These are phyloP conservation scores for Diaporthe batatas DNA, from an alignment of 2,329 filamentous ascomycete species.

Conservation along the genomic window DNA sequence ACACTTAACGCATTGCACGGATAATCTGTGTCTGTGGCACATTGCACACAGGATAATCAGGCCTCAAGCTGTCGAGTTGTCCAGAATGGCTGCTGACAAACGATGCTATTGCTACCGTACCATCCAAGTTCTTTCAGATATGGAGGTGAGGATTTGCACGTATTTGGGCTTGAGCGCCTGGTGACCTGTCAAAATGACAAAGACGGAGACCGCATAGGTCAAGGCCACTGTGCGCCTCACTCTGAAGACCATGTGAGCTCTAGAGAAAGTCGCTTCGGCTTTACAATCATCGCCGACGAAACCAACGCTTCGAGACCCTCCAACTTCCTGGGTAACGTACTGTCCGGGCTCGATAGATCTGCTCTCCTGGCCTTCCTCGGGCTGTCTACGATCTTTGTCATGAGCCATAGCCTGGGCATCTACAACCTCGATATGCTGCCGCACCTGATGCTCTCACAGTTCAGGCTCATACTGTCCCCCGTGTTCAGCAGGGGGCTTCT, in stretches of 20 bases:
- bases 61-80: constrained; percentile 12
- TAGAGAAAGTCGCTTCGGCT: not conserved
- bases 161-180: constrained; percentile 1
- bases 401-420: constrained; percentile 6
- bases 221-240: not conserved
- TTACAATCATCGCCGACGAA: not conserved
- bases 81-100: not conserved
- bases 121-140: not conserved
- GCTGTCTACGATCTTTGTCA: not conserved
- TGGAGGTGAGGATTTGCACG: not conserved
- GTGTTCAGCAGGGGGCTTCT: constrained; percentile 6
- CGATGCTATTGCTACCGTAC: not conserved
- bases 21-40: constrained; percentile 19
- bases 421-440: constrained; percentile 12
- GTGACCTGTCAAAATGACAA: constrained; percentile 8
- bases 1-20: constrained; percentile 2
- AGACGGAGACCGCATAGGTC: not conserved
- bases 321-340: not conserved
- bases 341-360: not conserved
- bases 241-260: not conserved
- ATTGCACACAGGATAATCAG: constrained; percentile 10
- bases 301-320: not conserved
- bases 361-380: not conserved
- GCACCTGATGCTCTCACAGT: constrained; percentile 20
- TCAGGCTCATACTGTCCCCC: constrained; percentile 12